Percentiles rank a stretch among this genome's conserved stretches.
These are phyloP conservation scores for Zasmidium citrigriseum DNA, from an alignment of 2,329 filamentous ascomycete species.

Conservation along the genomic window DNA sequence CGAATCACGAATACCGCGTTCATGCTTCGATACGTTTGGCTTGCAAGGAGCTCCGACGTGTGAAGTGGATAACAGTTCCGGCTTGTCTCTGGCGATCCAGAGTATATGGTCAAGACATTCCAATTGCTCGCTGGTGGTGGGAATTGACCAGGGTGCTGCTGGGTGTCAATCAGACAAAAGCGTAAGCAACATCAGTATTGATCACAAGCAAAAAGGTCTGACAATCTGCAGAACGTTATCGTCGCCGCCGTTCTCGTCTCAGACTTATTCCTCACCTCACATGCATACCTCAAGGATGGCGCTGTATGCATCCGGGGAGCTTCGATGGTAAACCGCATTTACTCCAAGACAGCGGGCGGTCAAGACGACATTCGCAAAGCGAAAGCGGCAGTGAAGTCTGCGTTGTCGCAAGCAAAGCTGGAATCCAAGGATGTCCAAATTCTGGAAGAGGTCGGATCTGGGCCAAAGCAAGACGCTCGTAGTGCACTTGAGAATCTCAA, in stretches of 20 bases:
- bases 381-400: slow-evolving; percentile 12
- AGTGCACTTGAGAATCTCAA: neutral
- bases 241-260: slow-evolving; percentile 27
- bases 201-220: too few relatives aligned
- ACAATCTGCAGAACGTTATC: slow-evolving; percentile 11
- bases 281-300: slow-evolving; percentile 29
- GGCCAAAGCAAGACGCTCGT: neutral
- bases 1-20: slow-evolving; percentile 15
- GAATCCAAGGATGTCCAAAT: slow-evolving; percentile 22
- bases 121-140: slow-evolving; percentile 25
- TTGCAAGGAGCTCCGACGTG: slow-evolving; percentile 21
- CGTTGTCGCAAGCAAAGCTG: slow-evolving; percentile 19
- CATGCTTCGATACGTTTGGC: slow-evolving; percentile 25
- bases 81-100: slow-evolving; percentile 21
- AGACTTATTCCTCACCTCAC: slow-evolving; percentile 26
- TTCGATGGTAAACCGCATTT: slow-evolving; percentile 11
- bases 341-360: slow-evolving; percentile 11
- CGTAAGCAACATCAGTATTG: too few relatives aligned
- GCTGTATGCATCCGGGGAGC: slow-evolving; percentile 22
- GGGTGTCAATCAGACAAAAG: neutral
- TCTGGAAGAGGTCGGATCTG: slow-evolving; percentile 11
- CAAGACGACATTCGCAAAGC: slow-evolving; percentile 12
- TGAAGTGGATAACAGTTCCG: slow-evolving; percentile 23
- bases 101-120: slow-evolving; percentile 20
- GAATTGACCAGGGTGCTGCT: slow-evolving; percentile 20